Percentiles rank a stretch among this genome's conserved stretches.
Conservation (phyloP, 2,329 filamentous ascomycete species). For the Amauroascus verrucosus region DNA sequence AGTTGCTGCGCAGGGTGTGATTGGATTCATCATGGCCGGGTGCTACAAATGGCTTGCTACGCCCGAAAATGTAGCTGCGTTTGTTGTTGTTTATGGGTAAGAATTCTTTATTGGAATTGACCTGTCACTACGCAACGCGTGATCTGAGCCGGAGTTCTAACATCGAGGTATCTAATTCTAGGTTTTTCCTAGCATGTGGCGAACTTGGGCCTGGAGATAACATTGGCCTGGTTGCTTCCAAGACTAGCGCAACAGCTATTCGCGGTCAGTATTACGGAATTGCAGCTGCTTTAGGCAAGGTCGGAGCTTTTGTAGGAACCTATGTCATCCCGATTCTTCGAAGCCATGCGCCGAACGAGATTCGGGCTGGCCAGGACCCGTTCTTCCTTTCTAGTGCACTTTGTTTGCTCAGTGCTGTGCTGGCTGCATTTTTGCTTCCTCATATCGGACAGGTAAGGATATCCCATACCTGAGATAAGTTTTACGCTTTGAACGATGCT, state of each 20-base stretch:
- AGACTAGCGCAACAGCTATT: slow-evolving; percentile 81
- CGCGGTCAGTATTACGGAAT: slow-evolving; percentile 60
- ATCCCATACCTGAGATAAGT: background rate
- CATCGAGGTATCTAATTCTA: slow-evolving; percentile 12
- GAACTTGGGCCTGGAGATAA: slow-evolving; percentile 85
- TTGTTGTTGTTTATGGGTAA: slow-evolving; percentile 64
- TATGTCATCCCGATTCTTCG: slow-evolving; percentile 68
- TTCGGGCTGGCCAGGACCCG: slow-evolving; percentile 65
- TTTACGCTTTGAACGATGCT: background rate
- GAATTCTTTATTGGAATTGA: slow-evolving; percentile 5
- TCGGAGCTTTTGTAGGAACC: slow-evolving; percentile 68
- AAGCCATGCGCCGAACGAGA: slow-evolving; percentile 44
- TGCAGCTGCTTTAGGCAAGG: slow-evolving; percentile 38
- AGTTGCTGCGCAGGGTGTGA: slow-evolving; percentile 59
- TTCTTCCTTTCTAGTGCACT: slow-evolving; percentile 76
- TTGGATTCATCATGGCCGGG: slow-evolving; percentile 84
- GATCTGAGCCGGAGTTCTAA: background rate
- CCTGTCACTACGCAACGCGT: no score
- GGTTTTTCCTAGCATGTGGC: slow-evolving; percentile 64
- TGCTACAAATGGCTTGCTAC: slow-evolving; percentile 61
- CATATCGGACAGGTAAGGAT: slow-evolving; percentile 51
- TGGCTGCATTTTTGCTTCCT: slow-evolving; percentile 60
- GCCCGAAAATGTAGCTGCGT: slow-evolving; percentile 57
- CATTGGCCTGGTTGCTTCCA: slow-evolving; percentile 75
- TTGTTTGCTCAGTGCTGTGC: slow-evolving; percentile 61